Conservation (phyloP, 2,329 filamentous ascomycete genomes). For the Hortaea werneckii region DNA sequence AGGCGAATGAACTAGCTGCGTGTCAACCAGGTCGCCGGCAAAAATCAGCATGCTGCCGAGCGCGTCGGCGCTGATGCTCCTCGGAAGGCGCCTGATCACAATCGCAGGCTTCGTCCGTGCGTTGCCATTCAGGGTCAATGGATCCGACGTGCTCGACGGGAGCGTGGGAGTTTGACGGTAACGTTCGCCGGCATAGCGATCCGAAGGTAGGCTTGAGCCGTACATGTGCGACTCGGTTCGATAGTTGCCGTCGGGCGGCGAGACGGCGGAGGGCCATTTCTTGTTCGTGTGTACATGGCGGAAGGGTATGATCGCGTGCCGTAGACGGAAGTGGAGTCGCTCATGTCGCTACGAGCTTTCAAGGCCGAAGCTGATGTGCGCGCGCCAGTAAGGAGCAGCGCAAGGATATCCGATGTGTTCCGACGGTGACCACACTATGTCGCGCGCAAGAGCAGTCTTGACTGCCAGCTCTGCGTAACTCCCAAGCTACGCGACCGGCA, state of each 20-base stretch:
- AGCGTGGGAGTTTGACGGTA: constrained; percentile 24
- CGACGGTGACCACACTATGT: not conserved
- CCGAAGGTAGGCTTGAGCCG: constrained; percentile 17
- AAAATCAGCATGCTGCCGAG: constrained; percentile 56
- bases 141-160: constrained; percentile 16
- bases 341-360: constrained; percentile 6
- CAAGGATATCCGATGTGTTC: no score
- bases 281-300: constrained; percentile 11
- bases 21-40: constrained; percentile 51
- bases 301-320: constrained; percentile 6
- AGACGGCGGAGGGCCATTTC: constrained; percentile 7
- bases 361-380: no score
- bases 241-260: constrained; percentile 13
- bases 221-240: constrained; percentile 31
- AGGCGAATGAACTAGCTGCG: constrained; percentile 46
- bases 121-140: constrained; percentile 9
- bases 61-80: constrained; percentile 47
- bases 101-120: constrained; percentile 28
- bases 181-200: constrained; percentile 24
- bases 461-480: not conserved
- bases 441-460: not conserved
- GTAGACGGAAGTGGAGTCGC: constrained; percentile 8
- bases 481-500: not conserved
- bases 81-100: constrained; percentile 50
- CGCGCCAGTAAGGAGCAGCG: no score